Evolutionary conservation across 306 rosid genomes (phyloP).

Genomic region (Quercus aquifolioides): DNA sequence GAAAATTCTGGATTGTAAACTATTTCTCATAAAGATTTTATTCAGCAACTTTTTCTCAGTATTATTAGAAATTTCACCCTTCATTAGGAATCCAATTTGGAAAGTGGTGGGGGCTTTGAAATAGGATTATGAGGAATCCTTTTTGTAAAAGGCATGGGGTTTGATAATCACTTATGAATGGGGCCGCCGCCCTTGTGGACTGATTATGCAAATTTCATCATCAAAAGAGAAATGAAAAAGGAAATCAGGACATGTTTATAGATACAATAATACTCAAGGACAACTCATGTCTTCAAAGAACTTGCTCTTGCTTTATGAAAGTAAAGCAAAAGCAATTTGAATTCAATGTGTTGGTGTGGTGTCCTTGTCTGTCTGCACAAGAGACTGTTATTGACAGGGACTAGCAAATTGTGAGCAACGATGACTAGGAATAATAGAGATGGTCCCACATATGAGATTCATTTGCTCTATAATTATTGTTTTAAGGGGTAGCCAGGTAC

Average conservation of each 20-base stretch:
- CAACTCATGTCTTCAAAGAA: slow-evolving; percentile 10
- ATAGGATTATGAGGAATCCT: not conserved
- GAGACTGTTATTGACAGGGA: not conserved
- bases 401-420: not conserved
- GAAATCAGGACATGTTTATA: not conserved
- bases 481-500: not conserved
- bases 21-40: not conserved
- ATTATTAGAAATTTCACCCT: not conserved
- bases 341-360: not conserved
- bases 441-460: slow-evolving; percentile 1
- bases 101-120: not conserved
- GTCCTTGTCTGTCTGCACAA: not conserved
- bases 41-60: not conserved
- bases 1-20: not conserved
- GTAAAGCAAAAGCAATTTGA: slow-evolving; percentile 7
- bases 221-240: not conserved
- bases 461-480: not conserved
- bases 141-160: not conserved
- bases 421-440: not conserved
- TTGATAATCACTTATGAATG: not conserved
- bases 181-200: not conserved
- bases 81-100: not conserved
- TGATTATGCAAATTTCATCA: not conserved
- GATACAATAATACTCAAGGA: not conserved
- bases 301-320: not conserved